Conservation (phyloP, 495 filamentous ascomycete species). For the Penicillium samsonianum region DNA sequence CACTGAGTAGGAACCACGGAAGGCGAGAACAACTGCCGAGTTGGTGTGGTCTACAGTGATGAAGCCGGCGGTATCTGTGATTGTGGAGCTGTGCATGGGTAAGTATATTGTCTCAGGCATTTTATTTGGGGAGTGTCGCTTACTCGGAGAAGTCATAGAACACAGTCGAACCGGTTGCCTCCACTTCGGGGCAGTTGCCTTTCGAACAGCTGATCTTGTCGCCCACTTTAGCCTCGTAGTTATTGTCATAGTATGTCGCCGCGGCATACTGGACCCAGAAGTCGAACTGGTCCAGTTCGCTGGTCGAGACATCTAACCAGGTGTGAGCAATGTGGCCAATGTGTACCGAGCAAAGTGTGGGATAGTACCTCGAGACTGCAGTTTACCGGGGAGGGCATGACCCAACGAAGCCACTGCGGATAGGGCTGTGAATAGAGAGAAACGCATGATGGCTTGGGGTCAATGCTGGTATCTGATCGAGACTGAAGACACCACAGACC, state of each 20-base stretch:
- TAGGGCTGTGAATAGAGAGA: slow-evolving; percentile 14
- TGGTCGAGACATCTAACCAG: slow-evolving; percentile 27
- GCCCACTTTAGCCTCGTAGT: slow-evolving; percentile 41
- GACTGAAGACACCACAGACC: background rate
- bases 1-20: slow-evolving; percentile 63
- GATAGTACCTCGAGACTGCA: slow-evolving; percentile 24
- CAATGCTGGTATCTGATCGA: background rate
- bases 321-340: slow-evolving; percentile 3
- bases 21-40: slow-evolving; percentile 60
- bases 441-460: slow-evolving; percentile 4
- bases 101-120: background rate
- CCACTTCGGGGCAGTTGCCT: slow-evolving; percentile 58
- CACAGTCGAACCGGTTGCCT: slow-evolving; percentile 52
- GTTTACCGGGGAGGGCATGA: slow-evolving; percentile 15
- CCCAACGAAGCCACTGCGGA: slow-evolving; percentile 16
- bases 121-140: slow-evolving; percentile 13
- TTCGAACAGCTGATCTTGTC: slow-evolving; percentile 54
- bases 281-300: slow-evolving; percentile 50
- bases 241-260: slow-evolving; percentile 63
- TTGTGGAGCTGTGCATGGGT: slow-evolving; percentile 42
- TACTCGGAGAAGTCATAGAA: slow-evolving; percentile 61
- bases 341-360: background rate
- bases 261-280: slow-evolving; percentile 70
- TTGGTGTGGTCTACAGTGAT: slow-evolving; percentile 62
- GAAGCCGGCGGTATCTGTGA: slow-evolving; percentile 65